Evolutionary conservation across 2,329 filamentous ascomycete genomes (phyloP).

Genomic region (Mariannaea sp.): DNA sequence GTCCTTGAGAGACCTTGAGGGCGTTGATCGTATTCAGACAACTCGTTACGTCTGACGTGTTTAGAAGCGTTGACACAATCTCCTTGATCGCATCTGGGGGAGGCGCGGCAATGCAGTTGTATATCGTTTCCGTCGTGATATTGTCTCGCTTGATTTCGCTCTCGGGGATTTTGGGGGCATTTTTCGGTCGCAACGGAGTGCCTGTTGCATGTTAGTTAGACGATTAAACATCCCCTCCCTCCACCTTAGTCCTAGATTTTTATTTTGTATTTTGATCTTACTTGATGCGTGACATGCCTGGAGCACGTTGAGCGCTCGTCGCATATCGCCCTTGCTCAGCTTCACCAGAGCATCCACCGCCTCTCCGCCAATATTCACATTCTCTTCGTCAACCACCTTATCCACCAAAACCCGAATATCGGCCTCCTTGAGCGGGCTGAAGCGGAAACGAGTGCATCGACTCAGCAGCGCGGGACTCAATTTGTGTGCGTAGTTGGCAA

Average conservation of each 20-base stretch:
- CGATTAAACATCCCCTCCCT: too few species aligned
- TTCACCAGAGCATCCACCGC: constrained; percentile 83
- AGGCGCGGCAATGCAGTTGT: constrained; percentile 95
- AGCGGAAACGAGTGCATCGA: constrained; percentile 91
- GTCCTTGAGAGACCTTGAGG: constrained; percentile 81
- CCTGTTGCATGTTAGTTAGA: constrained; percentile 48
- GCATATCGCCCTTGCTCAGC: constrained; percentile 95
- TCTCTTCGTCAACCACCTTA: constrained; percentile 85
- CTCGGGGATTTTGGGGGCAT: constrained; percentile 63
- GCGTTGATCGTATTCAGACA: constrained; percentile 88
- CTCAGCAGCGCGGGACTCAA: constrained; percentile 91
- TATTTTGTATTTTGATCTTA: constrained; percentile 45
- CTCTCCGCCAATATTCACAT: constrained; percentile 79
- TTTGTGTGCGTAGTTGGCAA: constrained; percentile 99
- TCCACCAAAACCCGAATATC: constrained; percentile 88
- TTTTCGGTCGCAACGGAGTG: constrained; percentile 67
- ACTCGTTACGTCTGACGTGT: constrained; percentile 84
- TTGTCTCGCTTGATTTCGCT: constrained; percentile 73
- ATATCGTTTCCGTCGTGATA: constrained; percentile 91
- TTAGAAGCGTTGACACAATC: constrained; percentile 82
- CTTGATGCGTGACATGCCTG: constrained; percentile 96
- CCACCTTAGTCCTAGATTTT: not conserved
- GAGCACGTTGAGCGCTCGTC: constrained; percentile 89
- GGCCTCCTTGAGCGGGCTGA: constrained; percentile 86
- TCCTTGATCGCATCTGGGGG: constrained; percentile 85